phyloP scores from a whole-genome alignment of 1,139 yeast genomes.

The Blastobotrys apis region DNA sequence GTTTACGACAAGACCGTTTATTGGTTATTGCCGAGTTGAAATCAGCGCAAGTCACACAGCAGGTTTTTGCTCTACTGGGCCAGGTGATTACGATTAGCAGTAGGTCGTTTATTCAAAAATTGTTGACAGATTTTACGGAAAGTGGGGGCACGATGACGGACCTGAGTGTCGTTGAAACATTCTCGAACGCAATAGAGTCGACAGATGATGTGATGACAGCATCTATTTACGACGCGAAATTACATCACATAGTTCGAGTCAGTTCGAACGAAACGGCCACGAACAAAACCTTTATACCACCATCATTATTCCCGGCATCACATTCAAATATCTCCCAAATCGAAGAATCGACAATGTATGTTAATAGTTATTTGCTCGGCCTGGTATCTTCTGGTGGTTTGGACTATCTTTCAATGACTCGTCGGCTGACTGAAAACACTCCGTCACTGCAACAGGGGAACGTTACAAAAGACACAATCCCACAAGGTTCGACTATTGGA shows the following conservation, averaged over 20 bases:
- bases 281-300: conserved; percentile 18
- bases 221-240: conserved; percentile 23
- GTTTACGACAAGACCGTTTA: conserved; percentile 63
- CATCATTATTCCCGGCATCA: conserved; percentile 22
- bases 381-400: conserved; percentile 20
- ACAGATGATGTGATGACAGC: conserved; percentile 28
- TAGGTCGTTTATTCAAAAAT: conserved; percentile 29
- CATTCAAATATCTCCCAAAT: conserved; percentile 12
- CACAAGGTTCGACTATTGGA: conserved; percentile 49
- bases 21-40: conserved; percentile 77
- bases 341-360: conserved; percentile 13
- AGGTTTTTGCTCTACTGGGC: conserved; percentile 56
- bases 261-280: conserved; percentile 13
- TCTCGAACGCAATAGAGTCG: conserved; percentile 25
- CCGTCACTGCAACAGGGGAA: conserved; percentile 21
- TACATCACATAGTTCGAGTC: conserved; percentile 15
- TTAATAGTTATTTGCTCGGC: conserved; percentile 23
- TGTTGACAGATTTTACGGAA: conserved; percentile 24
- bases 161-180: conserved; percentile 16
- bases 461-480: conserved; percentile 11
- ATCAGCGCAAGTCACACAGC: conserved; percentile 72
- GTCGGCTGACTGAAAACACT: conserved; percentile 26
- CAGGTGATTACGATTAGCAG: conserved; percentile 42
- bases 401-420: conserved; percentile 25
- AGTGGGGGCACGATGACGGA: conserved; percentile 24